Base-by-base conservation (phyloP, 495 filamentous ascomycete species). In the Talaromyces stipitatus region DNA sequence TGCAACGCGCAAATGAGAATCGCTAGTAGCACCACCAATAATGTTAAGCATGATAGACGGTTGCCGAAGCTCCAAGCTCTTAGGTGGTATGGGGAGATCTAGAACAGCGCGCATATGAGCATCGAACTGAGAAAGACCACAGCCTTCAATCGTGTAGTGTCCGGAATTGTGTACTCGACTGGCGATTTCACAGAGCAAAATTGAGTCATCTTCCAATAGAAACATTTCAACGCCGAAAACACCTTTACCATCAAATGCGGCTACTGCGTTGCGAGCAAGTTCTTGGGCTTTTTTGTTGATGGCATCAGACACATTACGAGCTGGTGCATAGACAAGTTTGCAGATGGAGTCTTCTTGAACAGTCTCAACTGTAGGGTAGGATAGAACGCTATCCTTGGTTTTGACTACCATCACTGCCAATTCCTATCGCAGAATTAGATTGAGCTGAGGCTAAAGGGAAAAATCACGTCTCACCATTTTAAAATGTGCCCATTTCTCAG, bases 191-290 rank as follows among this genome's bases (percentile, higher is more conserved):
- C 95, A 96, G 55, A 98, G 78, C 59, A 95, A 72, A 3, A 95
- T 77, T 57, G 61, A 75, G 73, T 81, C 82, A 64, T 95, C 83
- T 45, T 85, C 73, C n/a, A 95, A 80, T 7, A 97, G 76, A 70
- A 97, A 98, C 86, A 97, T 89, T 71, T 98, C 94, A 0, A 97
- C 92, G 0, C 92, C 94, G 70, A 97, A 98, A 29, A 95, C 87
- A 57, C 94, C 94, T 61, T 92, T 87, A 50, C 94, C 94, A 74
- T 85, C 83, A 59, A 98, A 86, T 9, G 81, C 83, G 43, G 80
- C 80, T 53, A 97, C 82, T 18, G 92, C 92, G 56, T 85, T 83
- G 58, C 85, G 80, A 23, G 92, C 94, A 9, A 97, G 73, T 18
- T 86, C 78, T 66, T 90, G 86, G 2, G 92, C 92, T 54, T 80